phyloP scores from a whole-genome alignment of 73 alveolate species.

The Paramecium primaurelia region DNA sequence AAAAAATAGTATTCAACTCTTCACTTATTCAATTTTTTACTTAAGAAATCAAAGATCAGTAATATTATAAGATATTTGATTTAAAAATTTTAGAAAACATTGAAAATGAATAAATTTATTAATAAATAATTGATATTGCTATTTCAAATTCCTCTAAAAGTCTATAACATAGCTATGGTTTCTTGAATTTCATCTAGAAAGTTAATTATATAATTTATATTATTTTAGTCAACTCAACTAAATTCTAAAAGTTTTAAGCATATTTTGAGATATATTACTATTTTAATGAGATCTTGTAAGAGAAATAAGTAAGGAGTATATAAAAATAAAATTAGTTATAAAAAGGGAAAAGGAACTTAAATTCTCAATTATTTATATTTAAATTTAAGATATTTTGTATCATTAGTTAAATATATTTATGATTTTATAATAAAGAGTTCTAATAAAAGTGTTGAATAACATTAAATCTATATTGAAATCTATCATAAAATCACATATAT shows the following conservation, averaged over 20 bases:
- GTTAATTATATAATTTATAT: neutral
- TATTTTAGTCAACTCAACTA: neutral
- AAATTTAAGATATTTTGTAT: neutral
- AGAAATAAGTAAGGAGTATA: neutral
- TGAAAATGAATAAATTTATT: neutral
- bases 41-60: neutral
- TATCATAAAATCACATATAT: neutral
- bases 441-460: neutral
- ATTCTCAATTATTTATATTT: neutral
- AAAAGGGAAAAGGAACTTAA: neutral
- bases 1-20: neutral
- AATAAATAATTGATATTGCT: neutral
- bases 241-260: neutral
- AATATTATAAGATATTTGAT: neutral
- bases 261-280: neutral
- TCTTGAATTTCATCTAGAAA: neutral
- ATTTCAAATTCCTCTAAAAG: neutral
- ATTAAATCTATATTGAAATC: neutral
- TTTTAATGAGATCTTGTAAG: neutral
- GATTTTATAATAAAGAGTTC: neutral
- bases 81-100: neutral
- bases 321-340: neutral
- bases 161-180: neutral
- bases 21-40: neutral
- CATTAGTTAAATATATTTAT: neutral